Percentiles rank a stretch among this genome's conserved stretches.
These are phyloP conservation scores for Aspergillus terreus DNA, from an alignment of 2,329 filamentous ascomycete species.

Conservation along the genomic window DNA sequence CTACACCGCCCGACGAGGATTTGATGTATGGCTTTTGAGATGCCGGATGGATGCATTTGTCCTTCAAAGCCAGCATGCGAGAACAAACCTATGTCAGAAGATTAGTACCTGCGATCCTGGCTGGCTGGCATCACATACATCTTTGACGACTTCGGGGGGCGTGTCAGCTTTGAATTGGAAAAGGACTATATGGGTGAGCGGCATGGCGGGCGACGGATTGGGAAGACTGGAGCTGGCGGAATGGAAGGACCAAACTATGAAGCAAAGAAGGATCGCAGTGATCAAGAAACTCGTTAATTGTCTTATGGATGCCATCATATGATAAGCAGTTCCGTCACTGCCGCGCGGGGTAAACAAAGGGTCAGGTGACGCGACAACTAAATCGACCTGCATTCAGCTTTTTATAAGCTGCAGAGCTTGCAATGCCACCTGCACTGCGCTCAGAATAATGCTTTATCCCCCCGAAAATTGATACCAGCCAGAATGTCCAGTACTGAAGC, in stretches of 20 bases:
- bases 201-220: conserved; percentile 5
- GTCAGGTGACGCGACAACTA: neutral
- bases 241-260: neutral
- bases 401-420: neutral
- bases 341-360: neutral
- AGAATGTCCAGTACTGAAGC: conserved; percentile 2
- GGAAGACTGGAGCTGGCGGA: neutral
- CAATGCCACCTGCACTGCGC: neutral
- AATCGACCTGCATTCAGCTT: neutral
- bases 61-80: conserved; percentile 55
- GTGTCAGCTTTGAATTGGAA: conserved; percentile 60
- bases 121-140: conserved; percentile 44
- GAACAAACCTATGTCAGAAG: conserved; percentile 46
- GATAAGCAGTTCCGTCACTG: no score
- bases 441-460: neutral
- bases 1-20: conserved; percentile 55
- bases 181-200: conserved; percentile 65
- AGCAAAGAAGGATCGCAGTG: neutral
- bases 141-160: conserved; percentile 49
- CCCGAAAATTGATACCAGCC: neutral
- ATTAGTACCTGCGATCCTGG: neutral
- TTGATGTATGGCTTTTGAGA: conserved; percentile 60
- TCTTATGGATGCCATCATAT: neutral
- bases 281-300: neutral
- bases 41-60: conserved; percentile 58